Base-by-base conservation (phyloP, 2,329 filamentous ascomycete genomes). In the Ophiosphaerella narmari region DNA sequence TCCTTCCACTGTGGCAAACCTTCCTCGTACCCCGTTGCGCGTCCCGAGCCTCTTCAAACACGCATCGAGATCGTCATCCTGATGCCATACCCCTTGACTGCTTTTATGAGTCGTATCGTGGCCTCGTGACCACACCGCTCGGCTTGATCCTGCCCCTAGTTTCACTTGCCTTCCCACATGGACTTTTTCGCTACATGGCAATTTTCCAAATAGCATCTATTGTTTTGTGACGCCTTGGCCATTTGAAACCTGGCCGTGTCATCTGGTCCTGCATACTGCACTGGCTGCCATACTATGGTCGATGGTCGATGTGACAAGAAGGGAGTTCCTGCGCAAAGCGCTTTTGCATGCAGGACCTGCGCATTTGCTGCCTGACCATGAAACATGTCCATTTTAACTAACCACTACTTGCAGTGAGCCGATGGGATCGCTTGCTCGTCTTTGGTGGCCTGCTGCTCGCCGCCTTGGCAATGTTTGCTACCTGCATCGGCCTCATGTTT, bases 341-440 rank as follows among this genome's bases (percentile, higher is more conserved):
- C 57, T 63, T 62, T 52, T 62, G 63, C 52, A 56, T 73, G 74
- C 68, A 72, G 64, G 55, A 67, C 56, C 66, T 68, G 67, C 71
- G 69, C 67, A 71, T 68, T 63, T 53, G 48, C 55, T 62, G 61
- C 59, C 62, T 54, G 55, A 59, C 63, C 52, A 57, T 56, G 32
- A 42, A 50, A 55, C 45, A 48, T 39, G 44, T 53, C 54, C 42
- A 58, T 71, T 60, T 58, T 57, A 55, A 62, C 69, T 73, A 58
- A 73, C 67, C 51, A 46, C 45, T 63, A 44, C 46, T 50, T 57
- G 46, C 76, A 97, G 94, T 99, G 79, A 96, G 91, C 78, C 86
- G 93, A 78, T 97, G 93, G 94, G 94, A 99, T 77, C 89, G 93
- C 50, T 79, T 97, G 70, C 82, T 99, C 73, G 84, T 97, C 67